Evolutionary conservation across 176 grass and related monocot species (phyloP), one percentile per base, ranked within the genome.

Genomic region (Juncus effusus): DNA sequence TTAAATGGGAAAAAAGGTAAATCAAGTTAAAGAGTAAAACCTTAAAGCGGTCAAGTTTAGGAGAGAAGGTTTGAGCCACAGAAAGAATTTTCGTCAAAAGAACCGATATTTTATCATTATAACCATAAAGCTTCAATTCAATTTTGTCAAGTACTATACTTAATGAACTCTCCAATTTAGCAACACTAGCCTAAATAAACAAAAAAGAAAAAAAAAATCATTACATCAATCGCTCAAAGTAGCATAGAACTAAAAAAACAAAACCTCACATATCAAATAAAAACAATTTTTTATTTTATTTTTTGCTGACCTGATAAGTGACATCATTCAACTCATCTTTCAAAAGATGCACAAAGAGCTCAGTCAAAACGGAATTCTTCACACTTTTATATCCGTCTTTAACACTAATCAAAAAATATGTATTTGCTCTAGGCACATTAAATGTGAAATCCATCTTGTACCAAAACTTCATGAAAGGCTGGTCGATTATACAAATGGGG

Each of bases 291-390:
- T 4, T 75, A 28, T 37, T 16, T 60, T 28, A 28, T 28, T 28
- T 28, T 28, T 28, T 1, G 19, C 57, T 36, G 36, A 97, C 94
- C 94, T 92, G 94, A 83, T 97, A 97, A 58, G 89, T 66, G 59
- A 92, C 74, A 61, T 92, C 94, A 65, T 99, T 99, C 36, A 99
- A 79, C 40, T 89, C 94, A 84, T 99, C 94, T 77, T 93, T 97
- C 64, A 97, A 82, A 80, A 93, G 88, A 41, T 93, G 82, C 80
- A 81, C 63, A 42, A 93, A 99, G 10, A 99, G 78, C 28, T 99
- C 94, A 59, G 88, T 93, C 38, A 99, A 76, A n/a, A 99, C 85
- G 78, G 76, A 78, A 73, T 84, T 84, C 80, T 77, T 70, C 2
- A 99, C 13, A 54, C 75, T 93, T 74, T 42, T 86, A 63, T 35